These are phyloP conservation scores for Trypanosoma platydactyli DNA, from an alignment of 208 protist species.

Conservation along the genomic window DNA sequence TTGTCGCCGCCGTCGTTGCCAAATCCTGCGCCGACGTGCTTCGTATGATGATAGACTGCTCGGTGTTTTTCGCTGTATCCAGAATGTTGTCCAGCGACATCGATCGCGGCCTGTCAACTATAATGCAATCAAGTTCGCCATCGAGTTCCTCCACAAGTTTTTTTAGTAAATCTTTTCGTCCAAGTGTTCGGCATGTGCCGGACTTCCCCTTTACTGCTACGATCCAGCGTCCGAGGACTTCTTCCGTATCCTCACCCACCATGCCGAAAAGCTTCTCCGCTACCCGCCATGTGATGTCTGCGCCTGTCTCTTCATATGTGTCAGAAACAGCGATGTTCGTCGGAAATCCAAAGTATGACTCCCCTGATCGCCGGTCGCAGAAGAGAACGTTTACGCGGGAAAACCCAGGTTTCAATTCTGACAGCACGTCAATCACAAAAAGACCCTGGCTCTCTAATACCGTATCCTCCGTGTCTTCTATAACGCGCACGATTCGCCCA, in stretches of 20 bases:
- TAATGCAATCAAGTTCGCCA: slow-evolving; percentile 40
- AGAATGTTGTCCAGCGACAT: slow-evolving; percentile 39
- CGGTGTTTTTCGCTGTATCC: slow-evolving; percentile 19
- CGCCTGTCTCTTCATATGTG: slow-evolving; percentile 43
- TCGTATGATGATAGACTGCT: slow-evolving; percentile 61
- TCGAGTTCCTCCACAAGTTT: slow-evolving; percentile 52
- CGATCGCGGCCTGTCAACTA: slow-evolving; percentile 57
- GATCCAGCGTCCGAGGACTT: slow-evolving; percentile 42
- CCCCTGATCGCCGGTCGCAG: slow-evolving; percentile 54
- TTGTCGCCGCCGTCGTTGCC: neutral
- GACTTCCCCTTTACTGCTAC: slow-evolving; percentile 23
- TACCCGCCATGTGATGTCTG: slow-evolving; percentile 47
- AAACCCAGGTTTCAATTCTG: slow-evolving; percentile 27
- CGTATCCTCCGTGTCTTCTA: neutral
- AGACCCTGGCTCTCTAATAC: neutral
- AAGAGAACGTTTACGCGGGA: slow-evolving; percentile 56
- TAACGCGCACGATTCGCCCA: neutral
- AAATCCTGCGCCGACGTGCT: slow-evolving; percentile 40
- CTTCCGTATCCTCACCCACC: slow-evolving; percentile 52
- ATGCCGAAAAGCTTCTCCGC: slow-evolving; percentile 51
- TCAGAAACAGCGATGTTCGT: slow-evolving; percentile 53
- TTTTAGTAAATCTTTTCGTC: slow-evolving; percentile 41
- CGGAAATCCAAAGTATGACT: slow-evolving; percentile 68
- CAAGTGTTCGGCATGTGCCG: slow-evolving; percentile 43
- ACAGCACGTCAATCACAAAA: slow-evolving; percentile 26